Percentiles rank a stretch among this genome's conserved stretches.
phyloP scores from a whole-genome alignment of 2,329 filamentous ascomycete genomes.

The Fusarium poae region DNA sequence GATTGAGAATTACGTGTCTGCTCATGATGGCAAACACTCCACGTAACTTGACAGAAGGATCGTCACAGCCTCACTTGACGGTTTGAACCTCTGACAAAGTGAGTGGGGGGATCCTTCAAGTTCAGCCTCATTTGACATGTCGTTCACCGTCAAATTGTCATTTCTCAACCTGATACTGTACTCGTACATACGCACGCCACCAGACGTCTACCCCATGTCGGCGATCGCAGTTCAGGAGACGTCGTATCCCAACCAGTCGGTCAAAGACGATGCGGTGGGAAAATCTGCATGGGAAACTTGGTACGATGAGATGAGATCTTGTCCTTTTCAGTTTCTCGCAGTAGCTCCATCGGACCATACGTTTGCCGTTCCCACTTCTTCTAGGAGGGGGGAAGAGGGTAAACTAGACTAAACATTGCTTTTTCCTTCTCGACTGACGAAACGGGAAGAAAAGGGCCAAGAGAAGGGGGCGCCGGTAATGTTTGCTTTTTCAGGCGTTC shows the following conservation, averaged over 20 bases:
- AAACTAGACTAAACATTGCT: slow-evolving; percentile 22
- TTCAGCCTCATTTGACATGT: slow-evolving; percentile 26
- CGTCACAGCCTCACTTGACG: slow-evolving; percentile 9
- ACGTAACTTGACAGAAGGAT: slow-evolving; percentile 2
- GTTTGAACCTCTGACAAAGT: background rate
- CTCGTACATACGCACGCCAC: background rate
- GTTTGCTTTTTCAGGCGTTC: slow-evolving; percentile 16
- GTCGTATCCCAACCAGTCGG: slow-evolving; percentile 7
- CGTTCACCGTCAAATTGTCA: background rate
- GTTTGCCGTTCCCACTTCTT: background rate
- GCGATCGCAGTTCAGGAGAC: slow-evolving; percentile 15
- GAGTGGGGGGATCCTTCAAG: background rate
- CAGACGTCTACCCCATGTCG: slow-evolving; percentile 19
- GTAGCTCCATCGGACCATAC: slow-evolving; percentile 18
- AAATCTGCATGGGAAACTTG: background rate
- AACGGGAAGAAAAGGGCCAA: background rate
- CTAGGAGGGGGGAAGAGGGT: background rate
- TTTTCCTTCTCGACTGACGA: slow-evolving; percentile 29
- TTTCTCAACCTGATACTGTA: background rate
- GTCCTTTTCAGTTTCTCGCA: slow-evolving; percentile 9
- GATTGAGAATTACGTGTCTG: background rate
- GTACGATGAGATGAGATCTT: slow-evolving; percentile 2
- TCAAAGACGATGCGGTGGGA: background rate
- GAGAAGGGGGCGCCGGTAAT: background rate
- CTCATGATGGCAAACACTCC: background rate